phyloP scores from a whole-genome alignment of 2,329 filamentous ascomycete genomes.

The Helotiales sp. region DNA sequence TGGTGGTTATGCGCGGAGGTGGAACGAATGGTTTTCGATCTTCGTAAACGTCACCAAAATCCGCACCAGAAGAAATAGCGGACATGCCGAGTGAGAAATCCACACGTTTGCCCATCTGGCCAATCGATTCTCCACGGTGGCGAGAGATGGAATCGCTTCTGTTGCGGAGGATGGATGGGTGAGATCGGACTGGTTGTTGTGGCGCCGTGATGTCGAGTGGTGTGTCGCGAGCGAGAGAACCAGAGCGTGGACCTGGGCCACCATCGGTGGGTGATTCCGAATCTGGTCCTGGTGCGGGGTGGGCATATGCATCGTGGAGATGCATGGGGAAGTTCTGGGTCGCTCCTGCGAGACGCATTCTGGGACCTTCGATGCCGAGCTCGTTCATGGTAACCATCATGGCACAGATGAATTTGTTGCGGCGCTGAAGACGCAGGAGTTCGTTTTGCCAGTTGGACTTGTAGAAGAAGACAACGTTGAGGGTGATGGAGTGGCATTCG shows the following conservation, averaged over 20 bases:
- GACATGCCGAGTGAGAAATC: constrained; percentile 74
- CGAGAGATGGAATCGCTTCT: constrained; percentile 50
- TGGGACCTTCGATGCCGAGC: constrained; percentile 44
- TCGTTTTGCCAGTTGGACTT: constrained; percentile 98
- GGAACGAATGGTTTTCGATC: constrained; percentile 50
- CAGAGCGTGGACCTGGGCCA: constrained; percentile 42
- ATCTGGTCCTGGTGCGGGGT: constrained; percentile 9
- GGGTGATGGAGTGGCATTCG: constrained; percentile 81
- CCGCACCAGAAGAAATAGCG: constrained; percentile 60
- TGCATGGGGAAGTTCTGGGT: constrained; percentile 39
- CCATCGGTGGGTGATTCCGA: constrained; percentile 17
- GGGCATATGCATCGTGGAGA: constrained; percentile 39
- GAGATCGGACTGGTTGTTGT: constrained; percentile 38
- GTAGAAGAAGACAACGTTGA: constrained; percentile 97
- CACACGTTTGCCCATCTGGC: constrained; percentile 64
- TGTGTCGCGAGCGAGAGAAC: constrained; percentile 46
- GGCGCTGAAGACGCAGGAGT: constrained; percentile 81
- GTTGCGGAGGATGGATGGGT: constrained; percentile 61
- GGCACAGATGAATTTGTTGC: constrained; percentile 93
- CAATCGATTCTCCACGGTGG: constrained; percentile 60
- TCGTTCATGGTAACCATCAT: constrained; percentile 78
- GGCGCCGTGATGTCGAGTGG: constrained; percentile 34
- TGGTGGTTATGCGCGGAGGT: constrained; percentile 48
- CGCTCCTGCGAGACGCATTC: constrained; percentile 42
- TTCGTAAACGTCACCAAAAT: constrained; percentile 69